phyloP scores from a whole-genome alignment of 257 asterid species.

The Anisodus acutangulus region DNA sequence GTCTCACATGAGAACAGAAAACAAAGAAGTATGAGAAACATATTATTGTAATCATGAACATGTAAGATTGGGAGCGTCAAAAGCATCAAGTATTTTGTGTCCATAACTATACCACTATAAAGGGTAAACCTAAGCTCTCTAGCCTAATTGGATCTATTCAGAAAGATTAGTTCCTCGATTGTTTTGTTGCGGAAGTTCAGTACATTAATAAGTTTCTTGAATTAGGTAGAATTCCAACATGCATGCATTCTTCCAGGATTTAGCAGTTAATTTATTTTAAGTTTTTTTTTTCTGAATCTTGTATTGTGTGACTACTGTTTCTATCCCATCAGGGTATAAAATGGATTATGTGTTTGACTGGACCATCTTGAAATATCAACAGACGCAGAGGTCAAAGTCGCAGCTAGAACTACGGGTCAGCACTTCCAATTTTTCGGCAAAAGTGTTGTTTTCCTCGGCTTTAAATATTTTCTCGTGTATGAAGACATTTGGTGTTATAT shows the following conservation, averaged over 20 bases:
- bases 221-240: neutral
- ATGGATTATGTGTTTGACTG: conserved; percentile 42
- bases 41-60: neutral
- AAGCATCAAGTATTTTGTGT: neutral
- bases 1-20: neutral
- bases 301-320: conserved; percentile 19
- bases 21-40: neutral
- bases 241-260: neutral
- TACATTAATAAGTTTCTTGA: neutral
- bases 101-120: neutral
- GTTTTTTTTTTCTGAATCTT: neutral
- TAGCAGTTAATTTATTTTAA: neutral
- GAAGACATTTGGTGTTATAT: conserved; percentile 15
- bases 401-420: conserved; percentile 32
- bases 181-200: neutral
- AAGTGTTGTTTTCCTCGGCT: neutral
- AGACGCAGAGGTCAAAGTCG: conserved; percentile 33
- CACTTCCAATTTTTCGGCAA: neutral
- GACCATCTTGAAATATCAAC: conserved; percentile 46
- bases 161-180: neutral
- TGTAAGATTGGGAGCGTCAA: neutral
- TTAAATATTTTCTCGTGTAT: neutral
- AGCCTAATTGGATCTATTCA: neutral
- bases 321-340: conserved; percentile 33
- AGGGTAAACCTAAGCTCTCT: conserved; percentile 10